These are phyloP conservation scores for Pyrenophora seminiperda DNA, from an alignment of 2,329 filamentous ascomycete genomes.

Conservation along the genomic window DNA sequence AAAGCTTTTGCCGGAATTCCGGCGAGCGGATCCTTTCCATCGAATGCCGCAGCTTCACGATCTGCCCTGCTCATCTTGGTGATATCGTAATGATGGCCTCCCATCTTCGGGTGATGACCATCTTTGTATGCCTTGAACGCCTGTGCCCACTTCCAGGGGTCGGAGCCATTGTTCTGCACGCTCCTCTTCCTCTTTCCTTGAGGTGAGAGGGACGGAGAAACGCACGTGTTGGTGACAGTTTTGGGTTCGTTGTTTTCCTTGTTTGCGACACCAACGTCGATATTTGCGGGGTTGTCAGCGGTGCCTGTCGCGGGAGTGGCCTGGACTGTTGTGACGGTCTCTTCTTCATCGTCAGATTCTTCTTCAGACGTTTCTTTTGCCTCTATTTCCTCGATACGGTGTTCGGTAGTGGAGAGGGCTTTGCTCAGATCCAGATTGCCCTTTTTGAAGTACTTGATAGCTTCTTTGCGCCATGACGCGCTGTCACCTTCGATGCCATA, in stretches of 20 bases:
- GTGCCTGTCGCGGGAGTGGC: neutral
- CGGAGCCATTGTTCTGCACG: slow-evolving; percentile 3
- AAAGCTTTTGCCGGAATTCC: slow-evolving; percentile 12
- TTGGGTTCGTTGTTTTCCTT: slow-evolving; percentile 8
- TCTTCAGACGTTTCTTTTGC: slow-evolving; percentile 1
- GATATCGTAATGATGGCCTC: slow-evolving; percentile 25
- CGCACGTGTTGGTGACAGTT: neutral
- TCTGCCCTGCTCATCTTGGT: slow-evolving; percentile 25
- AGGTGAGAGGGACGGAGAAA: neutral
- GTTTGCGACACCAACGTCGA: slow-evolving; percentile 7
- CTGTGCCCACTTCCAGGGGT: slow-evolving; percentile 22
- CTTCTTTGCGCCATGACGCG: slow-evolving; percentile 19
- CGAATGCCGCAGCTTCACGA: slow-evolving; percentile 12
- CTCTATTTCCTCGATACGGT: slow-evolving; percentile 16
- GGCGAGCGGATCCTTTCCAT: slow-evolving; percentile 22
- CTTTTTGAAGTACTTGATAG: slow-evolving; percentile 20
- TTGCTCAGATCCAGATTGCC: slow-evolving; percentile 19
- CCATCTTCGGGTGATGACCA: neutral
- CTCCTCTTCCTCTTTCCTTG: slow-evolving; percentile 8
- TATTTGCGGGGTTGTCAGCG: neutral
- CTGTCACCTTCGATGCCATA: slow-evolving; percentile 26
- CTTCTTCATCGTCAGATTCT: neutral
- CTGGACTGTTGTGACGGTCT: neutral
- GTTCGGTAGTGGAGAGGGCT: slow-evolving; percentile 12
- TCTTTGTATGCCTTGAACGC: slow-evolving; percentile 18